These are phyloP conservation scores for Scutellaria barbata DNA, from an alignment of 257 asterid genomes.

Conservation along the genomic window DNA sequence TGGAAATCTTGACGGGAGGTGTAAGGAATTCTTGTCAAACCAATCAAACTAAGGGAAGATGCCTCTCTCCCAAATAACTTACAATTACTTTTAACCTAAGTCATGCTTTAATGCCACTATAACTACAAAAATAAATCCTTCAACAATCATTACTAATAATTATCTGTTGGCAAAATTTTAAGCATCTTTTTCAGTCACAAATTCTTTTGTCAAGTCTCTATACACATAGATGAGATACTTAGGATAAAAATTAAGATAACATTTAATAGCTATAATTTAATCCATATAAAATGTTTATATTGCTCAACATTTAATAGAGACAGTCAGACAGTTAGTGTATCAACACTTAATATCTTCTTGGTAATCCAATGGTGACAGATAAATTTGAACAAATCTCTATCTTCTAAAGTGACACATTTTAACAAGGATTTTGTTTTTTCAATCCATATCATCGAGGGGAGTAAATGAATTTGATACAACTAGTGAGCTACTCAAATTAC, in stretches of 20 bases:
- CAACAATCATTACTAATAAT: constrained; percentile 33
- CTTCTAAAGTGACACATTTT: too few relatives aligned
- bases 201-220: neutral
- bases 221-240: neutral
- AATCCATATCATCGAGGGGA: too few relatives aligned
- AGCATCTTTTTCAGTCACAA: constrained; percentile 34
- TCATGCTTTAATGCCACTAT: constrained; percentile 37
- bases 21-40: constrained; percentile 32
- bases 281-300: too few relatives aligned
- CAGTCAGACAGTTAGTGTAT: too few relatives aligned
- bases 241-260: too few relatives aligned
- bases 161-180: constrained; percentile 34
- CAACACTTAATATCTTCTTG: too few relatives aligned
- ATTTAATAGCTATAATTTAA: too few relatives aligned
- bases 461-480: too few relatives aligned
- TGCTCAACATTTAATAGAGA: too few relatives aligned
- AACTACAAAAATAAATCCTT: constrained; percentile 15
- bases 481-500: too few relatives aligned
- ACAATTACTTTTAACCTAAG: constrained; percentile 42
- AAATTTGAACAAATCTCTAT: neutral
- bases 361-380: too few relatives aligned
- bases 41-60: constrained; percentile 34
- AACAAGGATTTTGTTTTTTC: too few relatives aligned
- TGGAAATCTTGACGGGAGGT: constrained; percentile 36
- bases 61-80: constrained; percentile 20